phyloP scores from a whole-genome alignment of 2,329 filamentous ascomycete genomes.

The Botrytis hyacinthi region DNA sequence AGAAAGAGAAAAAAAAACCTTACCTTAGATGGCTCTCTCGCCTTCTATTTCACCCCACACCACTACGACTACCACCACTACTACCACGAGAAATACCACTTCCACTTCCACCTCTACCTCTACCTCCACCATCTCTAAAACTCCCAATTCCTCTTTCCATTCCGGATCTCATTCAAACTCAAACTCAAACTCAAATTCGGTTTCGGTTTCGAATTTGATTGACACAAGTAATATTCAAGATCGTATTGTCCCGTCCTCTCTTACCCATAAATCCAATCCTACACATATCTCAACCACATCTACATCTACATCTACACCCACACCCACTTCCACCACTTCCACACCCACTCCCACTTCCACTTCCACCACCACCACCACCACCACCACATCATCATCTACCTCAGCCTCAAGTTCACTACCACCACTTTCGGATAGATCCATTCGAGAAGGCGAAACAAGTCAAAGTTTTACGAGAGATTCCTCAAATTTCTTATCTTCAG shows the following conservation, averaged over 20 bases:
- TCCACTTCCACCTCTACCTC: background rate
- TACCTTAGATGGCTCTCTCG: conserved; percentile 26
- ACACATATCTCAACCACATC: background rate
- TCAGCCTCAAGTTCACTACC: conserved; percentile 7
- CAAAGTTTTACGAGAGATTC: background rate
- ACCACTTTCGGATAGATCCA: background rate
- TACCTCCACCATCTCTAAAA: conserved; percentile 4
- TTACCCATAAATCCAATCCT: background rate
- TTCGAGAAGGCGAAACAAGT: conserved; percentile 5
- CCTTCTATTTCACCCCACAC: conserved; percentile 20
- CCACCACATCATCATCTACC: background rate
- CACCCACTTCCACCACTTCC: background rate
- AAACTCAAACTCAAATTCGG: background rate
- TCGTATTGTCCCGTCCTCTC: background rate
- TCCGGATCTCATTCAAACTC: background rate
- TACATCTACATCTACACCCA: background rate
- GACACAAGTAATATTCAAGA: background rate
- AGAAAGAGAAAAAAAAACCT: background rate
- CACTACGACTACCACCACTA: background rate
- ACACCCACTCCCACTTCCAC: background rate
- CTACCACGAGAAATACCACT: conserved; percentile 11
- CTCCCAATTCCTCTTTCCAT: conserved; percentile 9
- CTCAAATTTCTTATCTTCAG: background rate
- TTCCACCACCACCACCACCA: background rate
- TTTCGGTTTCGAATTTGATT: conserved; percentile 1